Evolutionary conservation across 2,329 filamentous ascomycete genomes (phyloP).

Genomic region (Zymoseptoria passerinii): DNA sequence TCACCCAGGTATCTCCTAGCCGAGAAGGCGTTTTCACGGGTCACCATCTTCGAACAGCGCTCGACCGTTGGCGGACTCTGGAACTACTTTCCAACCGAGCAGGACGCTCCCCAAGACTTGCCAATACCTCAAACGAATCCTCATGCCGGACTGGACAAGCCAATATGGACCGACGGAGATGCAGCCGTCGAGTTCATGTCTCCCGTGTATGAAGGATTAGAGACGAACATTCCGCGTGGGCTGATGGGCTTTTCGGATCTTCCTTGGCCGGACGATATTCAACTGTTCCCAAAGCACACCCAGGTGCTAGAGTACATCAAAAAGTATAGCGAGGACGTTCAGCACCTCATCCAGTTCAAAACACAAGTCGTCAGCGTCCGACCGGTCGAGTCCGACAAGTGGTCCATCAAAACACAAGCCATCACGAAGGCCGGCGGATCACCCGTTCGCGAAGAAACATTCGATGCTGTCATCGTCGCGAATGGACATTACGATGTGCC

Average conservation of each 20-base stretch:
- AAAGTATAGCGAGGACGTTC: constrained; percentile 60
- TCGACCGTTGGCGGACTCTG: constrained; percentile 71
- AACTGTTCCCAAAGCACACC: constrained; percentile 66
- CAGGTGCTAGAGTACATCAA: constrained; percentile 67
- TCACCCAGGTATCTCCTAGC: constrained; percentile 59
- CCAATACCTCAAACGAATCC: constrained; percentile 60
- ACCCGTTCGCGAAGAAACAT: constrained; percentile 39
- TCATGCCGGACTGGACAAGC: constrained; percentile 53
- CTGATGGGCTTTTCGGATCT: constrained; percentile 75
- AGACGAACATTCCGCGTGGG: constrained; percentile 77
- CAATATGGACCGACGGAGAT: constrained; percentile 40
- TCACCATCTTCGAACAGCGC: constrained; percentile 78
- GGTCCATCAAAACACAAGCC: constrained; percentile 50
- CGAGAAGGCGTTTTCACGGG: constrained; percentile 59
- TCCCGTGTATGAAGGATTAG: constrained; percentile 71
- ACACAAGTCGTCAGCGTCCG: constrained; percentile 59
- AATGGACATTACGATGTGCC: constrained; percentile 43
- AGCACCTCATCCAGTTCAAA: constrained; percentile 59
- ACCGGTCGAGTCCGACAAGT: constrained; percentile 32
- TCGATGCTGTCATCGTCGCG: constrained; percentile 44
- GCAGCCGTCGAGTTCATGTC: constrained; percentile 52
- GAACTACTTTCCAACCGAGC: constrained; percentile 57
- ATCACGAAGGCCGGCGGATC: constrained; percentile 23
- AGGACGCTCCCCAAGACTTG: constrained; percentile 38
- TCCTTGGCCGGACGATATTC: constrained; percentile 43